A percentile compares a stretch with the other conserved stretches of the same genome.
These are phyloP conservation scores for Teunomyces funiuensis DNA, from an alignment of 805 yeast genomes.

Conservation along the genomic window DNA sequence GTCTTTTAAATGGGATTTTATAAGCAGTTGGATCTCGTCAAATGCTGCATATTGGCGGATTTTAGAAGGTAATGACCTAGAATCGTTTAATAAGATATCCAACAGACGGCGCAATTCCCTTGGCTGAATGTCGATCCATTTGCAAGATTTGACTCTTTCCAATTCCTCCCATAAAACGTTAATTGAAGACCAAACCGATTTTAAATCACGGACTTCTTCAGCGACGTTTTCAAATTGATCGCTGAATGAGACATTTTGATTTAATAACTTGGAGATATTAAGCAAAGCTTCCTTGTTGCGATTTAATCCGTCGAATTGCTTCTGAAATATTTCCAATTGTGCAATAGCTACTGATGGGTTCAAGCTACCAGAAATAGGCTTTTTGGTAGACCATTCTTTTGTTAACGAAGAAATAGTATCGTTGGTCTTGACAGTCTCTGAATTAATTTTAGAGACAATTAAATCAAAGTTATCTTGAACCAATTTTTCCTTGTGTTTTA, in stretches of 20 bases:
- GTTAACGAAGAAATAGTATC: conserved; percentile 28
- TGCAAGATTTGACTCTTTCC: conserved; percentile 36
- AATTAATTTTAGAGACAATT: conserved; percentile 40
- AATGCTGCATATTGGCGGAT: conserved; percentile 70
- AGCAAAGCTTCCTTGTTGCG: conserved; percentile 17
- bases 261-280: conserved; percentile 26
- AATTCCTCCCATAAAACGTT: conserved; percentile 50
- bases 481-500: conserved; percentile 30
- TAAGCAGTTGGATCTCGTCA: conserved; percentile 49
- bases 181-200: conserved; percentile 63
- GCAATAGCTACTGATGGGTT: conserved; percentile 46
- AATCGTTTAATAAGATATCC: conserved; percentile 47
- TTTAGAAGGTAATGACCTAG: conserved; percentile 55
- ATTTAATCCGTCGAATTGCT: conserved; percentile 11
- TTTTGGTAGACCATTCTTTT: conserved; percentile 49
- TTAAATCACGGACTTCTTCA: conserved; percentile 56
- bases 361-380: conserved; percentile 45
- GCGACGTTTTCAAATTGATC: conserved; percentile 29
- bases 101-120: conserved; percentile 46
- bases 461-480: conserved; percentile 45
- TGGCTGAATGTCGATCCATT: conserved; percentile 53
- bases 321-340: conserved; percentile 28
- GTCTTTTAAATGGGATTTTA: conserved; percentile 43
- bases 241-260: conserved; percentile 28
- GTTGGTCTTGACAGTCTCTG: conserved; percentile 38